Base-by-base conservation (phyloP, 164 flowering plant species). In the Tinospora cordifolia region DNA sequence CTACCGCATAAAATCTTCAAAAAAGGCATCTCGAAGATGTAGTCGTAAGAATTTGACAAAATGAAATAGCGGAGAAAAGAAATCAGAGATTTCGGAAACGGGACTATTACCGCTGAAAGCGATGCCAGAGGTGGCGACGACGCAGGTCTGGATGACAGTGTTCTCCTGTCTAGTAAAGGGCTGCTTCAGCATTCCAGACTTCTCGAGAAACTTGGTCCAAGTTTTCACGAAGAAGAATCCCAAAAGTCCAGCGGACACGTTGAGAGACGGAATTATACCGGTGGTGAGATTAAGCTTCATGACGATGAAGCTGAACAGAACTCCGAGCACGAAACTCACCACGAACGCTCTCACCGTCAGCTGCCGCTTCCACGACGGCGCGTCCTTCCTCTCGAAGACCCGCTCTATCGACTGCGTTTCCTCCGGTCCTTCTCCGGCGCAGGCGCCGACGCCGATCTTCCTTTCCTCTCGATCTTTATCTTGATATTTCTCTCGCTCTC, bases 161-260 rank as follows among this genome's bases (percentile, higher is more conserved):
- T 77, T 77, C 58, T 77, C 80, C 36, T 78, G 80, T 14, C 80
- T 54, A 22, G 80, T 78, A 40, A 78, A 78, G 3, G 80, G 80
- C 30, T 71, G 69, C 24, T 26, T 71, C 25, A 71, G 24, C 46
- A 79, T 46, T 14, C 77, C 77, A 41, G 69, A 68, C 51, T 73
- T 73, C 0, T 76, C 71, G 0, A 79, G 72, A 24, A 79, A 60
- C 73, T 71, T 76, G 14, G 82, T 73, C 82, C 82, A 79, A 0
- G 75, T 76, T 46, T 74, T 76, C 17, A 76, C 70, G 14, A 79
- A 74, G 72, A 76, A 79, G 49, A 79, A 79, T 2, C 82, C 82
- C 44, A 79, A 38, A 30, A 79, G 59, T 13, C 82, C 82, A 6
- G 82, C 82, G 11, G 79, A 67, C 7, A 79, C 77, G 58, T 79